Conservation (phyloP, 1,284 basidiomycete genomes). For the Fomitopsis betulina region DNA sequence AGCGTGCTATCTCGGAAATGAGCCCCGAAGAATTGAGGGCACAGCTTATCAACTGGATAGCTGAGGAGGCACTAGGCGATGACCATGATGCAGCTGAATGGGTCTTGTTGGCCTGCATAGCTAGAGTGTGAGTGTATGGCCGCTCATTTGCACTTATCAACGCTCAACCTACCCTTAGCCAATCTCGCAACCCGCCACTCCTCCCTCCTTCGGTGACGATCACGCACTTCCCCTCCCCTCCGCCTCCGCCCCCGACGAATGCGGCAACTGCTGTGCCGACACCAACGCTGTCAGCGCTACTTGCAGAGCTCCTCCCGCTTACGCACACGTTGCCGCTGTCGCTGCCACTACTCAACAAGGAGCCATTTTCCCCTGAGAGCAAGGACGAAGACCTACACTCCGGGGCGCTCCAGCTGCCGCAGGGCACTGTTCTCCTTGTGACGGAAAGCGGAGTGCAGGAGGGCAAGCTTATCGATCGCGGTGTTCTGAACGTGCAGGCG, state of each 20-base stretch:
- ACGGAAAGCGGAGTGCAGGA: constrained; percentile 68
- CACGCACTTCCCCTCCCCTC: constrained; percentile 51
- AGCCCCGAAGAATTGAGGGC: constrained; percentile 29
- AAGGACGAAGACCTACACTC: constrained; percentile 72
- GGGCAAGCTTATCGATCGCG: constrained; percentile 59
- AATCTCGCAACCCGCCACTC: constrained; percentile 64
- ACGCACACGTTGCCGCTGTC: constrained; percentile 48
- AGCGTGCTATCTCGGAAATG: constrained; percentile 6
- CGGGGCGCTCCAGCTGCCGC: constrained; percentile 71
- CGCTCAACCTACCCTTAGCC: constrained; percentile 35
- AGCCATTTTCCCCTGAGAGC: constrained; percentile 59
- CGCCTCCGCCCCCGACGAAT: constrained; percentile 20
- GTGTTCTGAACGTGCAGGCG: constrained; percentile 66
- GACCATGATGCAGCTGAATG: constrained; percentile 75
- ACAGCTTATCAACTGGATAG: constrained; percentile 67
- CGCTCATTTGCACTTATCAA: neutral
- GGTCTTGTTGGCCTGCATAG: constrained; percentile 62
- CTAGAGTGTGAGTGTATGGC: constrained; percentile 53
- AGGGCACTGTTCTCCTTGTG: constrained; percentile 57
- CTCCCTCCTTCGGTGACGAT: constrained; percentile 67
- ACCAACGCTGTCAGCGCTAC: constrained; percentile 46
- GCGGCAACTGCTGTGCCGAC: constrained; percentile 4
- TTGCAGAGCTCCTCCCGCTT: constrained; percentile 53
- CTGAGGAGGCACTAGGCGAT: constrained; percentile 59
- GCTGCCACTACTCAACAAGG: constrained; percentile 57